Percentiles rank a stretch among this genome's conserved stretches.
These are phyloP conservation scores for Aeschynomene evenia DNA, from an alignment of 306 rosid genomes.

Conservation along the genomic window DNA sequence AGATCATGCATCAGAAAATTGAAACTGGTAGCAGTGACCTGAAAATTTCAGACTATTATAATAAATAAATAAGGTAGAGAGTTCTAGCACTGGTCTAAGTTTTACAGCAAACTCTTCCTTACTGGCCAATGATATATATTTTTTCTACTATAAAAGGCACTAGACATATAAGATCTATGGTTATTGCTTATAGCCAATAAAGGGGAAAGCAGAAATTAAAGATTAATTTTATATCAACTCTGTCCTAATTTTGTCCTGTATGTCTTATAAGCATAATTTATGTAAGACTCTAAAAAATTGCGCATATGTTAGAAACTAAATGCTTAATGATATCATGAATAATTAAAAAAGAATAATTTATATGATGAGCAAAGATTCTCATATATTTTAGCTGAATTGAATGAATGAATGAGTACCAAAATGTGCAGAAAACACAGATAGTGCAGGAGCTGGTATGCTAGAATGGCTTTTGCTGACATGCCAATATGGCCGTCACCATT, in stretches of 20 bases:
- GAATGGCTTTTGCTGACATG: conserved; percentile 16
- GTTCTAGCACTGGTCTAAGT: not conserved
- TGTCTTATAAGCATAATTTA: too few relatives aligned
- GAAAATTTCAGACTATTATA: not conserved
- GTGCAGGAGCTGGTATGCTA: not conserved
- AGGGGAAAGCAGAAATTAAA: not conserved
- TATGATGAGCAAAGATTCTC: not conserved
- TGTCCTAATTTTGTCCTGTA: too few relatives aligned
- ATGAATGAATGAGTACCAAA: conserved; percentile 27
- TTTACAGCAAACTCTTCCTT: conserved; percentile 19
- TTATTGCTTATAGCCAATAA: conserved; percentile 8
- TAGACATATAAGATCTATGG: conserved; percentile 18
- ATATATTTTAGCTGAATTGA: not conserved
- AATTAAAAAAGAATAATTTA: too few relatives aligned
- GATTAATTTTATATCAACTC: too few relatives aligned
- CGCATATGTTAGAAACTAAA: not conserved
- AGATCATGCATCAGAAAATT: not conserved
- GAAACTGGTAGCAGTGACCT: conserved; percentile 1
- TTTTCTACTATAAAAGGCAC: not conserved
- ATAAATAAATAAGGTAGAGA: not conserved
- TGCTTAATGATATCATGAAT: not conserved
- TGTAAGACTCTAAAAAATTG: too few relatives aligned
- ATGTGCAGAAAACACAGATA: not conserved
- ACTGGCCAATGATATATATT: not conserved
- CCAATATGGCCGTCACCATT: conserved; percentile 10